Base-by-base conservation (phyloP, 257 asterid genomes). In the Capsicum pubescens region DNA sequence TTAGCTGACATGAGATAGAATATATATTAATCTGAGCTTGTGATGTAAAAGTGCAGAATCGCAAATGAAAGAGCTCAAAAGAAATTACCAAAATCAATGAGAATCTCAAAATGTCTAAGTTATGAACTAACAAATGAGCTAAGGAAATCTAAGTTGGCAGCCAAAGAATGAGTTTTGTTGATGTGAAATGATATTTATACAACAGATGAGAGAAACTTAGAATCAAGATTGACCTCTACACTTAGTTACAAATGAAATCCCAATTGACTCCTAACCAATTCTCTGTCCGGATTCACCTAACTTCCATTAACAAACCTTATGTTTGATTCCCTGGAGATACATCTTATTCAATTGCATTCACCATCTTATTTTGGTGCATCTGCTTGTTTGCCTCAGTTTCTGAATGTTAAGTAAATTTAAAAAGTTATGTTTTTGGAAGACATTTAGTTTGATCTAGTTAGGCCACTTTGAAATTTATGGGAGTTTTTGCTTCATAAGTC, bases 381-480 rank as follows among this genome's bases (percentile, higher is more conserved):
- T 16, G 9, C 15, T 44, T 67, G 52, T 67, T 67, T 67, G 55
- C 61, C 21, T 74, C 44, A 74, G 46, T 50, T 26, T 74, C 61
- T 74, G 81, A 26, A 50, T 74, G 81, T 50, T 50, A 16, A 50
- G 61, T 50, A 19, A 50, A 48, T 50, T 72, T 74, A 72, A 72
- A 10, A 19, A 12, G 80, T 48, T 48, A 72, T 72, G 59, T 12
- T 74, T 74, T 50, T 13, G 60, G 61, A 50, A 48, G 80, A 42
- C 61, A 10, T 74, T 74, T 74, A 74, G 42, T 74, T 50, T 74
- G 15, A 74, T 46, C 61, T 74, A 12, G 81, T 74, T 21, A 74
- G 81, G 61, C 39, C 46, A 32, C 61, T 74, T 50, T 50, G 61
- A 74, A 50, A 50, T 74, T 26, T 50, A 21, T 8, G 46, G 61